Evolutionary conservation across 495 filamentous ascomycete species (phyloP).

Genomic region (Amorphotheca resinae): DNA sequence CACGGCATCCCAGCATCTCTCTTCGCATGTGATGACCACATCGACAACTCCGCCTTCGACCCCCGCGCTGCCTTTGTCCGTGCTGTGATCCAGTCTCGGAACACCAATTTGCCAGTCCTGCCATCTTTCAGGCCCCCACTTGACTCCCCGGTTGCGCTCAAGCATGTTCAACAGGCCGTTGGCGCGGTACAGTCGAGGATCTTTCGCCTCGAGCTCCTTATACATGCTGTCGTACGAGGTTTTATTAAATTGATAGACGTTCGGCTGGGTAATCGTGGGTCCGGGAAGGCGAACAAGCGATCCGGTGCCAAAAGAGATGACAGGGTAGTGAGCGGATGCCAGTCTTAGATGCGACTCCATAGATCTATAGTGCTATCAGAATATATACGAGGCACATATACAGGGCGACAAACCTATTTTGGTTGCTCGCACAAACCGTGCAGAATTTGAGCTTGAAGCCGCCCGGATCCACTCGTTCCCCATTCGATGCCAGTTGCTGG

Average conservation of each 20-base stretch:
- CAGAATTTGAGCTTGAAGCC: slow-evolving; percentile 87
- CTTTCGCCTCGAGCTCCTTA: slow-evolving; percentile 71
- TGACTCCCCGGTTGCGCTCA: slow-evolving; percentile 78
- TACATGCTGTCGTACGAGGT: slow-evolving; percentile 91
- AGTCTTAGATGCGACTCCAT: slow-evolving; percentile 97
- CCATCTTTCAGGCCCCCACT: slow-evolving; percentile 94
- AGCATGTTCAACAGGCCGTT: slow-evolving; percentile 96
- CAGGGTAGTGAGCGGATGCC: slow-evolving; percentile 73
- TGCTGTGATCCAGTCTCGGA: slow-evolving; percentile 53
- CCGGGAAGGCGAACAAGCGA: slow-evolving; percentile 90
- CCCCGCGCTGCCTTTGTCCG: slow-evolving; percentile 60
- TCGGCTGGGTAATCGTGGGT: slow-evolving; percentile 80
- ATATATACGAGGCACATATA: neutral
- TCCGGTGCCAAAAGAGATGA: slow-evolving; percentile 96
- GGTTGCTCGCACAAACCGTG: slow-evolving; percentile 95
- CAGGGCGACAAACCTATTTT: slow-evolving; percentile 57
- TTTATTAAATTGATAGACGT: slow-evolving; percentile 93
- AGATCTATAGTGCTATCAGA: slow-evolving; percentile 55
- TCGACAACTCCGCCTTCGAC: slow-evolving; percentile 87
- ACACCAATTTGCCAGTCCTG: slow-evolving; percentile 91
- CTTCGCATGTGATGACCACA: slow-evolving; percentile 93
- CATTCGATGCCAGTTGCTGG: slow-evolving; percentile 22
- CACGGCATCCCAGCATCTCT: slow-evolving; percentile 97
- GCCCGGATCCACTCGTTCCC: slow-evolving; percentile 27
- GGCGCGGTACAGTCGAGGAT: slow-evolving; percentile 74